phyloP scores from a whole-genome alignment of 2,329 filamentous ascomycete species.

The Cordyceps cateniannulata region DNA sequence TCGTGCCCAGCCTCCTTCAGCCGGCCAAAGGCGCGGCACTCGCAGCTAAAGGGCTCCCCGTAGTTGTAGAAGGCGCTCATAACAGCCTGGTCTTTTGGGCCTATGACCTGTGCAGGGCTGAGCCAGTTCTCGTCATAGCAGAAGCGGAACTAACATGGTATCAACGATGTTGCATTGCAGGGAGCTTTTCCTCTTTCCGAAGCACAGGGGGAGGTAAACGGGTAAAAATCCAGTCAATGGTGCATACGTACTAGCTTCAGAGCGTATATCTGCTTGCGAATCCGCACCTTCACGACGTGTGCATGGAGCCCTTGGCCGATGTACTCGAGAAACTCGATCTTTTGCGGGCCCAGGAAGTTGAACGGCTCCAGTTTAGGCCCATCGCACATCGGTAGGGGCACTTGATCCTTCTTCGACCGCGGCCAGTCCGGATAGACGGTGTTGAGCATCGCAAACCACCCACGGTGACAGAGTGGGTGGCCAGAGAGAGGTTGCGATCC shows the following conservation, averaged over 20 bases:
- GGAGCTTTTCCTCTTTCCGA: too few relatives aligned
- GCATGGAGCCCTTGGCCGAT: conserved; percentile 15
- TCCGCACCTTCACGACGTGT: neutral
- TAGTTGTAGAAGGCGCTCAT: neutral
- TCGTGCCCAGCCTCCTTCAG: neutral
- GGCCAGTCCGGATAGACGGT: neutral
- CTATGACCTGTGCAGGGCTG: neutral
- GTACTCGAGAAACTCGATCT: conserved; percentile 19
- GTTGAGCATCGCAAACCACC: neutral
- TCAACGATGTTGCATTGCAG: neutral
- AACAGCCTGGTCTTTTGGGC: neutral
- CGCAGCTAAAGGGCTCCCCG: neutral
- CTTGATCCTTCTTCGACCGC: conserved; percentile 15
- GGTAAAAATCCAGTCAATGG: too few relatives aligned
- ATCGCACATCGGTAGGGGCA: conserved; percentile 17
- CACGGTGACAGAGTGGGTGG: neutral
- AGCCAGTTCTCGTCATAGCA: neutral
- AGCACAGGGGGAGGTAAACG: too few relatives aligned
- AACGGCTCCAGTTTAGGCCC: conserved; percentile 21
- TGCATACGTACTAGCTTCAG: neutral
- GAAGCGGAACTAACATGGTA: neutral
- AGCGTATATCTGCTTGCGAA: neutral
- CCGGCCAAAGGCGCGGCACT: neutral
- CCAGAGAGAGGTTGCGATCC: neutral
- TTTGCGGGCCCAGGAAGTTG: conserved; percentile 18